Conservation (phyloP, 2,329 filamentous ascomycete species). For the Aspergillus clavatus region DNA sequence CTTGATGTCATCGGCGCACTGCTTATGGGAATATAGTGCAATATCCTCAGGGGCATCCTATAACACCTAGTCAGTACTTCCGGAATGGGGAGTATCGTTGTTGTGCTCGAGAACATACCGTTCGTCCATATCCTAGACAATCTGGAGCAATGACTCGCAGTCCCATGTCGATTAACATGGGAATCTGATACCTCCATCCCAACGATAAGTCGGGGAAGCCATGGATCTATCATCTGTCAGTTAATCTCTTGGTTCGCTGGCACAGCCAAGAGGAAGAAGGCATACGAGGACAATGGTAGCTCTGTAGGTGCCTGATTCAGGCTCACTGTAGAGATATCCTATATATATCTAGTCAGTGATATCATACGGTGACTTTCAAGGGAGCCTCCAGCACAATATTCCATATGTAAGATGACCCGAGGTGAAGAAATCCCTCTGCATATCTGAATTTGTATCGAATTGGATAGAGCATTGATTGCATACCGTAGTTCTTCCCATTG, state of each 20-base stretch:
- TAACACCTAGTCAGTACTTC: conserved; percentile 36
- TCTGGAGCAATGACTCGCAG: conserved; percentile 79
- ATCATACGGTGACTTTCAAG: background rate
- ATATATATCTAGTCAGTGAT: conserved; percentile 9
- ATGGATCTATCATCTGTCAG: conserved; percentile 49
- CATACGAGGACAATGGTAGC: conserved; percentile 53
- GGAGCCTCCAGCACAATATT: background rate
- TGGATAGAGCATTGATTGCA: conserved; percentile 13
- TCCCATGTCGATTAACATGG: conserved; percentile 64
- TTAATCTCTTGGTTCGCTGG: background rate
- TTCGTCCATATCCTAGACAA: conserved; percentile 79
- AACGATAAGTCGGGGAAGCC: conserved; percentile 80
- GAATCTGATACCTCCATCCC: conserved; percentile 88
- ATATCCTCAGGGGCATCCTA: conserved; percentile 57
- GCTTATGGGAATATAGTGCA: conserved; percentile 65
- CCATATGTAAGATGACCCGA: too few relatives aligned
- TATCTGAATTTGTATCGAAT: too few relatives aligned
- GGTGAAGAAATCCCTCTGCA: too few relatives aligned
- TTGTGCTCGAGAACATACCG: conserved; percentile 40
- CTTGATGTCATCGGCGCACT: conserved; percentile 68
- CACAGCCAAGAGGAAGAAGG: background rate
- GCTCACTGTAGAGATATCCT: conserved; percentile 52
- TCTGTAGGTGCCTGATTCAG: conserved; percentile 39
- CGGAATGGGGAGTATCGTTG: background rate
- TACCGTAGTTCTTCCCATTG: conserved; percentile 65